These are phyloP conservation scores for Fagopyrum tataricum DNA, from an alignment of 148 eudicot species.

Conservation along the genomic window DNA sequence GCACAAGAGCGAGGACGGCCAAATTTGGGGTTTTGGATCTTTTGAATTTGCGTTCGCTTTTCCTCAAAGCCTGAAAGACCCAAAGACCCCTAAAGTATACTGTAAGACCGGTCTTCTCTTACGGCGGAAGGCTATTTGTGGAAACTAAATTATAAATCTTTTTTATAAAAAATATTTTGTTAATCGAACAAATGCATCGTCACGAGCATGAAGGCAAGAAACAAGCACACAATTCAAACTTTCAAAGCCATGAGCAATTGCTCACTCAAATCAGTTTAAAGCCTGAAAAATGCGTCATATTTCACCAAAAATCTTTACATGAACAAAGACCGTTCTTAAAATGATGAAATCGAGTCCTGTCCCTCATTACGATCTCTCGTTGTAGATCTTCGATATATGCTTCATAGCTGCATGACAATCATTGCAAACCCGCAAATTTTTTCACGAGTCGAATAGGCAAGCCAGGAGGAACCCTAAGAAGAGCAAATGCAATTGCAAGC, in stretches of 20 bases:
- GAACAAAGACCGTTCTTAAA: constrained; percentile 36
- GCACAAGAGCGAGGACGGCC: background rate
- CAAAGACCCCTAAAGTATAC: too few relatives aligned
- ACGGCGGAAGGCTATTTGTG: too few relatives aligned
- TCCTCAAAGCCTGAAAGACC: too few relatives aligned
- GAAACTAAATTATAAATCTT: too few relatives aligned
- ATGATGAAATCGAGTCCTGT: constrained; percentile 40
- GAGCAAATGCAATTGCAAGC: constrained; percentile 45
- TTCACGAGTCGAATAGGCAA: constrained; percentile 38
- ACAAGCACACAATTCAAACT: background rate
- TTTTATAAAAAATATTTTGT: background rate
- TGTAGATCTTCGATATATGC: constrained; percentile 33
- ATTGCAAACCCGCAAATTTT: constrained; percentile 33
- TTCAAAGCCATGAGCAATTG: background rate
- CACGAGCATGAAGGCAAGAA: background rate
- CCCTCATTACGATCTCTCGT: constrained; percentile 33
- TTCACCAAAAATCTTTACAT: constrained; percentile 40
- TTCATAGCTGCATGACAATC: constrained; percentile 46
- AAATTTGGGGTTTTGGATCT: background rate
- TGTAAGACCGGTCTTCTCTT: too few relatives aligned
- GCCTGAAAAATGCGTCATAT: background rate
- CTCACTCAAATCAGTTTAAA: background rate
- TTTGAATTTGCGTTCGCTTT: background rate
- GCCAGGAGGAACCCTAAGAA: constrained; percentile 34
- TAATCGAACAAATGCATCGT: background rate